A percentile compares a stretch with the other conserved stretches of the same genome.
Evolutionary conservation across 2,329 filamentous ascomycete genomes (phyloP).

Genomic region (Myotisia sp.): DNA sequence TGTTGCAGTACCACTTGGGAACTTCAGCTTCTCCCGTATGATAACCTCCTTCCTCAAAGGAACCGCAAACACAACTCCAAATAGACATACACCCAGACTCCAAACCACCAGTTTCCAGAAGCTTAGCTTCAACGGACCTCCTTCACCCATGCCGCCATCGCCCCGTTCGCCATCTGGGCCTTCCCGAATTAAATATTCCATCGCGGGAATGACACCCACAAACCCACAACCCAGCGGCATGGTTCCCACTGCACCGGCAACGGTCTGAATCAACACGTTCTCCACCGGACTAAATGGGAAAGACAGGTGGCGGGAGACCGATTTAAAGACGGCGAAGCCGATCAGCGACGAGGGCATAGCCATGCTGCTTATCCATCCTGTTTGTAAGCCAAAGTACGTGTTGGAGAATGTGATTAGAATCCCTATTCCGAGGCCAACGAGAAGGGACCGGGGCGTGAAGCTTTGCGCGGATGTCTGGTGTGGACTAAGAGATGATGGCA

Average conservation of each 20-base stretch:
- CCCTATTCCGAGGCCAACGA: conserved; percentile 69
- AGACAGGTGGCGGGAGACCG: conserved; percentile 54
- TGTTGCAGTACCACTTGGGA: conserved; percentile 89
- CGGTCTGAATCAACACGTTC: conserved; percentile 92
- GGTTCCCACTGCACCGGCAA: conserved; percentile 86
- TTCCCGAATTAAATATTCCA: conserved; percentile 68
- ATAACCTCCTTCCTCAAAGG: conserved; percentile 83
- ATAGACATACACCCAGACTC: conserved; percentile 87
- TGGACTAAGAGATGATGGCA: too few relatives aligned
- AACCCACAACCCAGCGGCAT: conserved; percentile 95
- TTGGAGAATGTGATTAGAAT: conserved; percentile 91
- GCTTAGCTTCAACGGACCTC: conserved; percentile 58
- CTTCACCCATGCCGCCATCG: conserved; percentile 51
- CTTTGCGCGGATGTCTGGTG: conserved; percentile 34
- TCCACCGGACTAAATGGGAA: conserved; percentile 87
- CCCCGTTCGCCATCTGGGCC: conserved; percentile 71
- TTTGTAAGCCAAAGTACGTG: conserved; percentile 97
- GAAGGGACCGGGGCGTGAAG: conserved; percentile 71
- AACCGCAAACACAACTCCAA: conserved; percentile 92
- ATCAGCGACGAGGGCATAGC: conserved; percentile 91
- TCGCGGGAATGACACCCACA: conserved; percentile 81
- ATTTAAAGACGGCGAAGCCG: conserved; percentile 85
- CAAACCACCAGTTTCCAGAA: conserved; percentile 71
- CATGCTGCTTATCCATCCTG: conserved; percentile 75
- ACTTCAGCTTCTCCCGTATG: conserved; percentile 79